These are phyloP conservation scores for Rhodotorula sp. DNA, from an alignment of 1,284 basidiomycete genomes.

Conservation along the genomic window DNA sequence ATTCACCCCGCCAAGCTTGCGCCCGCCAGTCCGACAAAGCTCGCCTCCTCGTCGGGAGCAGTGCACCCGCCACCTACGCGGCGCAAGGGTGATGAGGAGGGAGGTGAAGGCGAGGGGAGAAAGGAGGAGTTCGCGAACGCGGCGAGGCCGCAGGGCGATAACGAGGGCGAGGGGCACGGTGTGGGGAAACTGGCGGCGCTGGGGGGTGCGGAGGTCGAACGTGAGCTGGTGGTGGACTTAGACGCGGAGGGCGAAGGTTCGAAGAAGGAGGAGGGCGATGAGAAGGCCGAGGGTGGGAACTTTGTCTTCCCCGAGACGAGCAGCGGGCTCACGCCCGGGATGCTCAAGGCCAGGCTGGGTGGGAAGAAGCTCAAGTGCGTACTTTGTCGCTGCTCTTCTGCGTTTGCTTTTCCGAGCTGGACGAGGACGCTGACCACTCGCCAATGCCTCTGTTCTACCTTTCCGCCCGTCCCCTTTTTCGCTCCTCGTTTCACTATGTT, in stretches of 20 bases:
- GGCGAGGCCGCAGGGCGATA: constrained; percentile 1
- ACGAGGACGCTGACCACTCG: too few relatives aligned
- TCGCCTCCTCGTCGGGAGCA: neutral
- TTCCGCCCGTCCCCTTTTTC: neutral
- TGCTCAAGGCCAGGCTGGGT: constrained; percentile 65
- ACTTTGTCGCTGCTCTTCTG: constrained; percentile 12
- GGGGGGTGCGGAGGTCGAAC: constrained; percentile 14
- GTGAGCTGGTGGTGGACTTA: constrained; percentile 16
- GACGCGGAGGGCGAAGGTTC: constrained; percentile 35
- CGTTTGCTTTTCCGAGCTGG: too few relatives aligned
- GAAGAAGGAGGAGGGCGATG: constrained; percentile 23
- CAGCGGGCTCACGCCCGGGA: constrained; percentile 62
- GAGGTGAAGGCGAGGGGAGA: constrained; percentile 1
- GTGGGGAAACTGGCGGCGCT: constrained; percentile 28
- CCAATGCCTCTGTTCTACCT: too few relatives aligned
- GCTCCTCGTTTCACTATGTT: too few relatives aligned
- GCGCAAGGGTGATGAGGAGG: constrained; percentile 25
- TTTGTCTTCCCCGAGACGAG: constrained; percentile 59
- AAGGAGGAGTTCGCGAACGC: constrained; percentile 45
- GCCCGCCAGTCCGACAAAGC: constrained; percentile 9
- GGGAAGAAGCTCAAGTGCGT: constrained; percentile 80
- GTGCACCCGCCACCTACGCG: neutral
- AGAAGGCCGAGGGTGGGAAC: constrained; percentile 46
- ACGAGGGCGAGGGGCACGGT: constrained; percentile 12
- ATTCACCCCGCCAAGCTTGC: constrained; percentile 37